Evolutionary conservation across 2,329 filamentous ascomycete species (phyloP).

Genomic region (Coniochaeta sp.): DNA sequence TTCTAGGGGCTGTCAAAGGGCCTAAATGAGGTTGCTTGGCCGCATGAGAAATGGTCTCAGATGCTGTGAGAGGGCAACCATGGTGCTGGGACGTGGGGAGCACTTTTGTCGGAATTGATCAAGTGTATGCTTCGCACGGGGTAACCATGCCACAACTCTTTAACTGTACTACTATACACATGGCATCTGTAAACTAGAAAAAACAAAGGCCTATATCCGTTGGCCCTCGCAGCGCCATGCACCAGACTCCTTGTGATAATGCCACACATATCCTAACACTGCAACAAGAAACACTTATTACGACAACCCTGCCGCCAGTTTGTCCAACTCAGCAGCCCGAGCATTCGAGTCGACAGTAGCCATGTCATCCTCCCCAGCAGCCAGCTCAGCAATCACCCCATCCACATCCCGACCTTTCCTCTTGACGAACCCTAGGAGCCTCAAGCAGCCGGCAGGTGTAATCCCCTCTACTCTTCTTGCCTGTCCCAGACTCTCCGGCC

Average conservation of each 20-base stretch:
- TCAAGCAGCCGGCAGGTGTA: slow-evolving; percentile 51
- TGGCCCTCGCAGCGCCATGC: neutral
- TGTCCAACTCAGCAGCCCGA: slow-evolving; percentile 25
- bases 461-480: slow-evolving; percentile 79
- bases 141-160: neutral
- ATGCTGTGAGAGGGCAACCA: too few relatives aligned
- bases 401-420: slow-evolving; percentile 14
- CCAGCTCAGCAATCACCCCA: neutral
- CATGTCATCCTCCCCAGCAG: slow-evolving; percentile 18
- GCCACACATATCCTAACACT: neutral
- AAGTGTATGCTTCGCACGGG: neutral
- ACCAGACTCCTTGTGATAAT: neutral
- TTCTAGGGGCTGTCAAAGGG: too few relatives aligned
- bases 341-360: slow-evolving; percentile 31
- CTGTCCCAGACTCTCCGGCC: slow-evolving; percentile 82
- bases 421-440: slow-evolving; percentile 57
- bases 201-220: neutral
- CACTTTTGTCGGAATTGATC: neutral
- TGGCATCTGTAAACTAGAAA: neutral
- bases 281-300: neutral
- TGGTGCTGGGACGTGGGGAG: neutral
- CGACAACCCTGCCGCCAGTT: neutral
- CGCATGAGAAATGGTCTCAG: neutral
- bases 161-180: neutral
- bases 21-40: too few relatives aligned